Evolutionary conservation across 495 filamentous ascomycete genomes (phyloP).

Genomic region (Hypoxylon subgilvum): DNA sequence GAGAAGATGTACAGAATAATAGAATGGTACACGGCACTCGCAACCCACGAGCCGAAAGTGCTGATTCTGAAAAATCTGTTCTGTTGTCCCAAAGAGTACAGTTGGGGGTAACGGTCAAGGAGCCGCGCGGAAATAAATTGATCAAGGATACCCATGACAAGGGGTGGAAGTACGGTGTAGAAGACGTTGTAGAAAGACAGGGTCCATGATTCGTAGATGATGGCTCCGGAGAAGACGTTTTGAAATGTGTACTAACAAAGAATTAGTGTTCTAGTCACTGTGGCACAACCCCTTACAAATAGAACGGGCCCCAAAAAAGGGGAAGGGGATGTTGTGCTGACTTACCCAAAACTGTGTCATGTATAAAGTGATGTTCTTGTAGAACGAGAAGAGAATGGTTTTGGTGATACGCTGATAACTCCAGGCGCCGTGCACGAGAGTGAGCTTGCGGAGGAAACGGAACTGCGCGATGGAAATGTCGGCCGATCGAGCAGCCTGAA

Average conservation of each 20-base stretch:
- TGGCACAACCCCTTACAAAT: too few relatives aligned
- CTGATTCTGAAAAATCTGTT: conserved; percentile 90
- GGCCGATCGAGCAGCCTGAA: conserved; percentile 95
- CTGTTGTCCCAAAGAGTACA: conserved; percentile 92
- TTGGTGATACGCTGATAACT: conserved; percentile 96
- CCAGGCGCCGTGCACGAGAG: conserved; percentile 97
- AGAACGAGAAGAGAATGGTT: conserved; percentile 97
- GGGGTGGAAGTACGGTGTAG: conserved; percentile 91
- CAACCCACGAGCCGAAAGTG: conserved; percentile 90
- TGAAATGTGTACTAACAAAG: conserved; percentile 83
- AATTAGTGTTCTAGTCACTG: conserved; percentile 47
- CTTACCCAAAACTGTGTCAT: conserved; percentile 99
- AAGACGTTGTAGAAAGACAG: conserved; percentile 99
- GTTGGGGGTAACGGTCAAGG: conserved; percentile 95
- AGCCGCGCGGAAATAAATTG: conserved; percentile 96
- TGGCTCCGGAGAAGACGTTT: conserved; percentile 96
- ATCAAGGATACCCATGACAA: conserved; percentile 96
- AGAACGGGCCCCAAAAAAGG: too few relatives aligned
- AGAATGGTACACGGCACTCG: conserved; percentile 95
- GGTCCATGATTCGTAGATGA: conserved; percentile 99
- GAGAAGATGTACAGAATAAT: conserved; percentile 86
- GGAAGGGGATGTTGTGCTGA: background rate
- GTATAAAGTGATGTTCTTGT: conserved; percentile 98
- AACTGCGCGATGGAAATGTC: conserved; percentile 98
- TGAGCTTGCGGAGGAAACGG: conserved; percentile 90